Evolutionary conservation across 768 basidiomycete species (phyloP).

Genomic region (Pleurotus eryngii): DNA sequence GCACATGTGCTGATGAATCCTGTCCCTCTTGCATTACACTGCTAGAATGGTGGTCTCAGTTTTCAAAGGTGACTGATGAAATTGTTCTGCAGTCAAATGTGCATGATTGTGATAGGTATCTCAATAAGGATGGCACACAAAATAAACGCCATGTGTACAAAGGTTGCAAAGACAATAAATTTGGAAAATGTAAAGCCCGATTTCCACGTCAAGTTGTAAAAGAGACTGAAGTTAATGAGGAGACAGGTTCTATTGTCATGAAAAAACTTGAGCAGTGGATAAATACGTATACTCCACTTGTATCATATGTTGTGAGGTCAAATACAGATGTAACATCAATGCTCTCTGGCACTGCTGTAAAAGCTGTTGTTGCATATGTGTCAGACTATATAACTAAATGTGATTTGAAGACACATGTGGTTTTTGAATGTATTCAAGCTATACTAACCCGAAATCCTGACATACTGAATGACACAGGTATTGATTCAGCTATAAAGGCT

Average conservation of each 20-base stretch:
- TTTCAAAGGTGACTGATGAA: constrained; percentile 22
- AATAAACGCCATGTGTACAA: constrained; percentile 6
- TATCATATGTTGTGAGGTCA: constrained; percentile 27
- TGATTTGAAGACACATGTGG: constrained; percentile 26
- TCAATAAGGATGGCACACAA: constrained; percentile 13
- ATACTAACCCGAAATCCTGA: constrained; percentile 13
- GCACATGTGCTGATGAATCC: constrained; percentile 7
- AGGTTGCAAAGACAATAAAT: background rate
- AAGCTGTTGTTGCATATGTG: constrained; percentile 30
- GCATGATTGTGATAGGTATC: constrained; percentile 19
- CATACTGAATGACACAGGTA: background rate
- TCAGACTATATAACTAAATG: constrained; percentile 27
- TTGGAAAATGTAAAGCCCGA: constrained; percentile 18
- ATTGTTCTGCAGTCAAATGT: constrained; percentile 24
- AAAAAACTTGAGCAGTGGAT: constrained; percentile 26
- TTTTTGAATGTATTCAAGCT: constrained; percentile 12
- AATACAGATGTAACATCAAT: too few species aligned
- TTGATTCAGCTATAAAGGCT: constrained; percentile 11
- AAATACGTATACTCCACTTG: constrained; percentile 21
- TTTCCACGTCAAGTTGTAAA: constrained; percentile 20
- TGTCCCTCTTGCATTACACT: constrained; percentile 19
- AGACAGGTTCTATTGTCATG: constrained; percentile 18
- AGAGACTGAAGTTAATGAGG: constrained; percentile 20
- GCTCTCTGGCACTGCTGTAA: constrained; percentile 15
- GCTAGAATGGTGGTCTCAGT: constrained; percentile 14